Percentiles rank a stretch among this genome's conserved stretches.
Evolutionary conservation across 202 grass and related monocot genomes (phyloP).

Genomic region (Miscanthus sacchariflorus): DNA sequence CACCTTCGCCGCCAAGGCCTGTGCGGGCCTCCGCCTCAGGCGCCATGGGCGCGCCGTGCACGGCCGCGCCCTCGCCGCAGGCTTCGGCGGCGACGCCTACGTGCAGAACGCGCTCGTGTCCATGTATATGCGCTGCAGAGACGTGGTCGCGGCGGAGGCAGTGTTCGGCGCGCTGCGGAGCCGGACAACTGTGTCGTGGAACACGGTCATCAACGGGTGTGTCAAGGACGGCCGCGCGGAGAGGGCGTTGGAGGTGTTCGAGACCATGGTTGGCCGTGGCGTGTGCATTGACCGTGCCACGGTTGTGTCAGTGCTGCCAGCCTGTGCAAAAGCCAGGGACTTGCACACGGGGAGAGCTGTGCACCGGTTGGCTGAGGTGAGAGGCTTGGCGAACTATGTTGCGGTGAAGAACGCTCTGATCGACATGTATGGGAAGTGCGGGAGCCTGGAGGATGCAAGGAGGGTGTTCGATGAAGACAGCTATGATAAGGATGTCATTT

Average conservation of each 20-base stretch:
- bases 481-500: slow-evolving; percentile 70
- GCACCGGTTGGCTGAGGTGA: slow-evolving; percentile 55
- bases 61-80: slow-evolving; percentile 49
- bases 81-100: slow-evolving; percentile 58
- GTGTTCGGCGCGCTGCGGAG: slow-evolving; percentile 66
- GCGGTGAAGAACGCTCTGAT: slow-evolving; percentile 65
- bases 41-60: slow-evolving; percentile 53
- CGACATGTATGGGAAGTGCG: slow-evolving; percentile 80
- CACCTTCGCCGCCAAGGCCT: slow-evolving; percentile 72
- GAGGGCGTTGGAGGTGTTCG: slow-evolving; percentile 66
- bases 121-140: slow-evolving; percentile 73
- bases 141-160: slow-evolving; percentile 48
- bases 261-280: slow-evolving; percentile 44
- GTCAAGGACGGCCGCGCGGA: slow-evolving; percentile 58
- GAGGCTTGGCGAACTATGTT: slow-evolving; percentile 50
- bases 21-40: slow-evolving; percentile 41
- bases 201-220: slow-evolving; percentile 72
- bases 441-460: slow-evolving; percentile 56
- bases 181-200: slow-evolving; percentile 81
- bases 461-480: slow-evolving; percentile 59
- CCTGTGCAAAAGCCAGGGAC: slow-evolving; percentile 60
- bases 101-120: slow-evolving; percentile 83
- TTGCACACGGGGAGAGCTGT: slow-evolving; percentile 57
- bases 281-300: slow-evolving; percentile 58
- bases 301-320: slow-evolving; percentile 62